These are phyloP conservation scores for Pythium periplocum DNA, from an alignment of 352 stramenopile species.

Conservation along the genomic window DNA sequence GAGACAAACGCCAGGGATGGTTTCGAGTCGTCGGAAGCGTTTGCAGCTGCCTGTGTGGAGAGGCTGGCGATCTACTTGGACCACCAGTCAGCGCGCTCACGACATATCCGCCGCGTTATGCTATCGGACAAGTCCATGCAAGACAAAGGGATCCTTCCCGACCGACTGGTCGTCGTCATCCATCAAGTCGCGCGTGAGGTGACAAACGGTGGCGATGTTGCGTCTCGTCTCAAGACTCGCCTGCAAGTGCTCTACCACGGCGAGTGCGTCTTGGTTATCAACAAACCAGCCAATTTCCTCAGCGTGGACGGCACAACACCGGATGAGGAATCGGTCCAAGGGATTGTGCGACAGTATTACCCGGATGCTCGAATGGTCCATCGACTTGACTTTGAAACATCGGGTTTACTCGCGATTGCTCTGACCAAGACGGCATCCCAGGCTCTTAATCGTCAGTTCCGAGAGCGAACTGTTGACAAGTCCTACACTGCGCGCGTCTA, in stretches of 20 bases:
- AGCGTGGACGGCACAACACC: conserved; percentile 49
- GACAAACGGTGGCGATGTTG: conserved; percentile 1
- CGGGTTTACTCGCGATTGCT: conserved; percentile 61
- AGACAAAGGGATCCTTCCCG: conserved; percentile 17
- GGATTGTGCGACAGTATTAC: conserved; percentile 33
- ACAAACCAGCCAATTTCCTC: conserved; percentile 52
- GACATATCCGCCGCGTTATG: conserved; percentile 26
- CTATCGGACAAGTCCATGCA: conserved; percentile 17
- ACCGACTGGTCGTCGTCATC: conserved; percentile 43
- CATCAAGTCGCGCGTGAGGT: conserved; percentile 27
- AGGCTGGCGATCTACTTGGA: conserved; percentile 14
- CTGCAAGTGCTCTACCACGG: conserved; percentile 49
- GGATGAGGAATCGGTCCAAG: conserved; percentile 37
- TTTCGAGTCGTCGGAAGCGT: conserved; percentile 19
- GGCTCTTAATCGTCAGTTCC: conserved; percentile 64
- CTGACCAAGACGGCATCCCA: conserved; percentile 52
- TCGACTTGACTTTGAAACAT: conserved; percentile 75
- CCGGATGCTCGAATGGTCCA: conserved; percentile 66
- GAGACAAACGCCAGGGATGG: too few species aligned
- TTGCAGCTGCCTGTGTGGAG: conserved; percentile 25
- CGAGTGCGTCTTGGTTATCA: conserved; percentile 44
- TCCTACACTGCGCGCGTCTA: conserved; percentile 49
- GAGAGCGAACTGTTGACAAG: conserved; percentile 48
- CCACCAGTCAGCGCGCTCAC: conserved; percentile 1
- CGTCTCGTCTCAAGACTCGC: conserved; percentile 8